These are phyloP conservation scores for Cylindrotheca closterium DNA, from an alignment of 108 stramenopile genomes.

Conservation along the genomic window DNA sequence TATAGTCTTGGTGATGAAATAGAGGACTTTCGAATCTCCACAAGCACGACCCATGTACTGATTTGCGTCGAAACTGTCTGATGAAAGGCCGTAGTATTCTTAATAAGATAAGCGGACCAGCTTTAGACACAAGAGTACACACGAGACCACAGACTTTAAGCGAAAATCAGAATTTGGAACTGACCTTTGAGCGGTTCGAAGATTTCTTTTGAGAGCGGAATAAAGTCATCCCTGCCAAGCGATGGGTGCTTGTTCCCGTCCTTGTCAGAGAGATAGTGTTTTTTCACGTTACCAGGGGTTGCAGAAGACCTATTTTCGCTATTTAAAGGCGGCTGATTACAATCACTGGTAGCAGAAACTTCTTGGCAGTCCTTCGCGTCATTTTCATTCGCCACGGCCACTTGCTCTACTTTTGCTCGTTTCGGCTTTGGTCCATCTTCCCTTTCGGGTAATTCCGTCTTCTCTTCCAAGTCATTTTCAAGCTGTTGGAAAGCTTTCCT, in stretches of 20 bases:
- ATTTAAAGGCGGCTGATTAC: background rate
- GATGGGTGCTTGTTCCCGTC: conserved; percentile 43
- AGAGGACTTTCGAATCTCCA: conserved; percentile 73
- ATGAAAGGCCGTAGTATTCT: conserved; percentile 69
- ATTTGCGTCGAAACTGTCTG: conserved; percentile 58
- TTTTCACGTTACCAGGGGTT: conserved; percentile 16
- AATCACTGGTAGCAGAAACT: conserved; percentile 11
- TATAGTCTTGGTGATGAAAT: conserved; percentile 69
- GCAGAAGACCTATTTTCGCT: conserved; percentile 1
- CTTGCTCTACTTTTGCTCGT: conserved; percentile 16
- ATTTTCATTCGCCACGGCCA: conserved; percentile 7
- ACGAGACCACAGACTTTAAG: too few species aligned
- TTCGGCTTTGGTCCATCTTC: conserved; percentile 12
- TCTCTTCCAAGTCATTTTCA: conserved; percentile 13
- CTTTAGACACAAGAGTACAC: too few species aligned
- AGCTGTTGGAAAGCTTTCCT: conserved; percentile 17
- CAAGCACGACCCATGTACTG: conserved; percentile 72
- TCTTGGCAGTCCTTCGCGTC: conserved; percentile 19
- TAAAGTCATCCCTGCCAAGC: conserved; percentile 66
- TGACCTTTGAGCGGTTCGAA: conserved; percentile 48
- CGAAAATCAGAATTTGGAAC: too few species aligned
- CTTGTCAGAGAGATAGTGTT: conserved; percentile 26
- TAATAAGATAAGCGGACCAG: too few species aligned
- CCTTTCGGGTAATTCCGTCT: conserved; percentile 8
- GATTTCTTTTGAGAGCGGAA: conserved; percentile 52